phyloP scores from a whole-genome alignment of 2,329 filamentous ascomycete genomes.

The Alternaria gansuensis region DNA sequence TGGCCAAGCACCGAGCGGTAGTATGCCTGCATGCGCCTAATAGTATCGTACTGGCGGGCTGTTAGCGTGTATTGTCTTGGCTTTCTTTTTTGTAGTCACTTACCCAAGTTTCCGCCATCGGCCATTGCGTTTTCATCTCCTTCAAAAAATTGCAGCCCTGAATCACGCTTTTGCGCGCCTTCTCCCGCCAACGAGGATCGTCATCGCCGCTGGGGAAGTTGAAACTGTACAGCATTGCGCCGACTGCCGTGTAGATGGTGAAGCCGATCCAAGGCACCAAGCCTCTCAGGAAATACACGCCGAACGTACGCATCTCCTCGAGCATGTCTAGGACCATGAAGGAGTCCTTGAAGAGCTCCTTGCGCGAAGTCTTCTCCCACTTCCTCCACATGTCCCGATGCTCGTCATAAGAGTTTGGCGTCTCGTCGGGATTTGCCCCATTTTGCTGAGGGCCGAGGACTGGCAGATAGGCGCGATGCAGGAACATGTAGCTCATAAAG shows the following conservation, averaged over 20 bases:
- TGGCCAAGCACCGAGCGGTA: slow-evolving; percentile 50
- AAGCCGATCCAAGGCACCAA: slow-evolving; percentile 56
- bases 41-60: slow-evolving; percentile 49
- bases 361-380: slow-evolving; percentile 51
- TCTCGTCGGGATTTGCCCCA: slow-evolving; percentile 39
- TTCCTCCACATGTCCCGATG: slow-evolving; percentile 48
- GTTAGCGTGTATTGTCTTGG: slow-evolving; percentile 10
- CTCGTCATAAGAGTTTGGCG: slow-evolving; percentile 45
- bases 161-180: slow-evolving; percentile 47
- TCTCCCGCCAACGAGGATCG: slow-evolving; percentile 45
- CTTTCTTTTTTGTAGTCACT: neutral
- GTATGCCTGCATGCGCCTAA: slow-evolving; percentile 55
- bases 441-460: slow-evolving; percentile 50
- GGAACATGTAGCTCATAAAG: slow-evolving; percentile 56
- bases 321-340: slow-evolving; percentile 54
- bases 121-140: slow-evolving; percentile 55
- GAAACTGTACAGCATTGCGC: slow-evolving; percentile 53
- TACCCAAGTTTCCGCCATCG: slow-evolving; percentile 55
- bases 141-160: slow-evolving; percentile 52
- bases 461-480: slow-evolving; percentile 53
- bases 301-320: slow-evolving; percentile 54
- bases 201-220: slow-evolving; percentile 51
- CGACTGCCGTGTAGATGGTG: slow-evolving; percentile 54
- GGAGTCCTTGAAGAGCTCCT: slow-evolving; percentile 50
- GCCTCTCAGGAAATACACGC: slow-evolving; percentile 53